Evolutionary conservation across 2,329 filamentous ascomycete genomes (phyloP), one percentile per base, ranked within the genome.

Genomic region (Catunica adiposa): DNA sequence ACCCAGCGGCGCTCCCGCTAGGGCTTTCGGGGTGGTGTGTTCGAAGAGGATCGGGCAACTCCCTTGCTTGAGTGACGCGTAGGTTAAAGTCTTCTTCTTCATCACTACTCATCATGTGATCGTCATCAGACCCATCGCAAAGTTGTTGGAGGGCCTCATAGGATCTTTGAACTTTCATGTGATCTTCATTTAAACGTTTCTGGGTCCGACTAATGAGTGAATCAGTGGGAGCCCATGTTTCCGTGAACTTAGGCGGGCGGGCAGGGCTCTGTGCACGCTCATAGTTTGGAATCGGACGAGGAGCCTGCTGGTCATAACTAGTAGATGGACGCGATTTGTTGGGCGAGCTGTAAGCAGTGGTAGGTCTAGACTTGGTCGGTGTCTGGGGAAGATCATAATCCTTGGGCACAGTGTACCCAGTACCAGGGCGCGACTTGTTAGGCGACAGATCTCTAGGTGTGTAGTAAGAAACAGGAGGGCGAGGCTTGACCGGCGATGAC

Each of bases 211-310:
- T 71, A 62, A 77, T 70, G 44, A 78, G 70, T 1, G 75, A 76
- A 40, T 79, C 75, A 0, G 74, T 72, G 1, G 76, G 68, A 59
- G 71, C 71, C 76, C 76, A 79, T 0, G 74, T 70, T 62, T 79
- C 76, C 3, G 71, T 77, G 61, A 78, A 77, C 60, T 68, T 73
- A 44, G 70, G 68, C 1, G 66, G 60, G 31, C 73, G 72, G 68
- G 69, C 47, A 66, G 58, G 50, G 51, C 40, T 51, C 14, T 34
- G 22, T 3, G 23, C 23, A 14, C 29, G 40, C 14, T 54, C 26
- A 23, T 53, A 50, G 31, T 46, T 46, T 22, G 54, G 37, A n/a
- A 51, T 51, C 17, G 53, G 26, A 2, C 40, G 38, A 22, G 50
- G n/a, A 2, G 34, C 9, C 14, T 50, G 53, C 1, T 29, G 38